A percentile compares a stretch with the other conserved stretches of the same genome.
Evolutionary conservation across 139 green algal species (phyloP).

Genomic region (Nannochloris sp.): DNA sequence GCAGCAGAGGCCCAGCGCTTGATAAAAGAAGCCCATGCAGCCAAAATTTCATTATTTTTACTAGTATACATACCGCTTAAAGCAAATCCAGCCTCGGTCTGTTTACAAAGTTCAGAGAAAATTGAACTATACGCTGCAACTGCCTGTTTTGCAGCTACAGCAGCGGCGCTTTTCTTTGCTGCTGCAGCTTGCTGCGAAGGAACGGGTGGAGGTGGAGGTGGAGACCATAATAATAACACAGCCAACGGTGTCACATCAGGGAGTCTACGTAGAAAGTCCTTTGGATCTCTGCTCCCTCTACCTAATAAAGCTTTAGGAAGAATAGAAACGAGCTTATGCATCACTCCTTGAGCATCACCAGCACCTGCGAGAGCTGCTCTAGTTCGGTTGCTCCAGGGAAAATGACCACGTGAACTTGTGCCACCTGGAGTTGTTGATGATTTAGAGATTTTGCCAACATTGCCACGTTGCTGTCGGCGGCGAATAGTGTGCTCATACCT

Average conservation of each 20-base stretch:
- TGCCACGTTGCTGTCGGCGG: not conserved
- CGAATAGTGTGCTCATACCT: conserved; percentile 14
- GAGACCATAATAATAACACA: conserved; percentile 8
- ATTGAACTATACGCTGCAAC: conserved; percentile 2
- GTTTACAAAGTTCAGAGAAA: not conserved
- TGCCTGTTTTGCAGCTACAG: conserved; percentile 2
- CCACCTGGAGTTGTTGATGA: too few species aligned
- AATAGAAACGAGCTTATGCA: conserved; percentile 1
- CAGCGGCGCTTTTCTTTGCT: too few species aligned
- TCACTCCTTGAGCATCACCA: not conserved
- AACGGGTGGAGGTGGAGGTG: not conserved
- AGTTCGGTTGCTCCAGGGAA: too few species aligned
- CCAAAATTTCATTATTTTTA: not conserved
- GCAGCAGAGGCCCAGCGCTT: conserved; percentile 10
- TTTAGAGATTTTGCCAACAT: not conserved
- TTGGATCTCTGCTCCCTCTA: too few species aligned
- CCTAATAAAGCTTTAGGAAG: conserved; percentile 23
- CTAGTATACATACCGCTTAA: not conserved
- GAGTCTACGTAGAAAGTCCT: conserved; percentile 10
- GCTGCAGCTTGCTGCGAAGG: not conserved
- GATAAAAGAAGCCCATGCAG: conserved; percentile 7
- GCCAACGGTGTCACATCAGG: conserved; percentile 3
- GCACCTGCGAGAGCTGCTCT: not conserved
- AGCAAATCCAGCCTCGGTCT: not conserved
- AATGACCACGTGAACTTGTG: too few species aligned